A percentile compares a stretch with the other conserved stretches of the same genome.
Evolutionary conservation across 345 rosid species (phyloP).

Genomic region (Eucalyptus lansdowneana): DNA sequence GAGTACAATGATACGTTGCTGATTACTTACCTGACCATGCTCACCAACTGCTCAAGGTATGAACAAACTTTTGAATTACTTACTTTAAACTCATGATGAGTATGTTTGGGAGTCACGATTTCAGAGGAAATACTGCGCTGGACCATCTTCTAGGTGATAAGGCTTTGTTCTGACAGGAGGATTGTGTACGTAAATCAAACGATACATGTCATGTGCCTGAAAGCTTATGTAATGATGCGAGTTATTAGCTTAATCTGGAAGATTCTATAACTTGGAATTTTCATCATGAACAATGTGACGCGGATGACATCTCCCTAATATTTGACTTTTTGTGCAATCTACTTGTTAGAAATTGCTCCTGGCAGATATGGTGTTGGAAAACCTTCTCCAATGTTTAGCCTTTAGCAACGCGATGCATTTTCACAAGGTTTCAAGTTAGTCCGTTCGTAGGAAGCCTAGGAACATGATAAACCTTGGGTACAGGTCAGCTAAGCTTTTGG

Average conservation of each 20-base stretch:
- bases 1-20: conserved; percentile 87
- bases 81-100: not conserved
- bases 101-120: not conserved
- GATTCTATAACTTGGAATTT: not conserved
- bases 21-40: conserved; percentile 79
- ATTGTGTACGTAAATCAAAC: not conserved
- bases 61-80: not conserved
- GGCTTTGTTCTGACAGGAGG: not conserved
- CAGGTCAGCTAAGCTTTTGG: not conserved
- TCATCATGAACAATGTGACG: not conserved
- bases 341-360: not conserved
- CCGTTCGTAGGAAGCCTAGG: not conserved
- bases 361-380: not conserved
- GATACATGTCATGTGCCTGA: not conserved
- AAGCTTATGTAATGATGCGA: not conserved
- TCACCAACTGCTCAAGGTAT: conserved; percentile 90
- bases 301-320: not conserved
- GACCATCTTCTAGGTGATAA: not conserved
- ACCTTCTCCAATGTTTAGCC: not conserved
- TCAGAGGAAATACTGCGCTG: not conserved
- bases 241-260: not conserved
- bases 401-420: not conserved
- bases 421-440: not conserved
- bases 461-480: not conserved
- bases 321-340: not conserved